A percentile compares a stretch with the other conserved stretches of the same genome.
Conservation (phyloP, 176 grass and related monocot species). For the Elymus sibiricus region DNA sequence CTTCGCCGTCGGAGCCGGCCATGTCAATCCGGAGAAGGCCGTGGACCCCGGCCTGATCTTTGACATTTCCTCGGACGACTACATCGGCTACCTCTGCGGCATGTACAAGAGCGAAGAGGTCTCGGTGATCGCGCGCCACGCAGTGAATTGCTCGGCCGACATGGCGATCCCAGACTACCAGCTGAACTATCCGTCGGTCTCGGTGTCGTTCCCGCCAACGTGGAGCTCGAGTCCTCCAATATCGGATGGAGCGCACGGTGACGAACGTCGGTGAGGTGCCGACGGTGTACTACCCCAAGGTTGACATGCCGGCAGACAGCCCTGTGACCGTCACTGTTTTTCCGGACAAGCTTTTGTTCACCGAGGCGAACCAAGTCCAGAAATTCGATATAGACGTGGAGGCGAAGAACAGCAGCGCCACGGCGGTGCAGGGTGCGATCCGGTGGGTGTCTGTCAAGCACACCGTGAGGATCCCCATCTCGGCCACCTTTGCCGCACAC, state of each 20-base stretch:
- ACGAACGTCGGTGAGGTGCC: neutral
- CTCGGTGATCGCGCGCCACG: neutral
- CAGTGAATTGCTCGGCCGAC: neutral
- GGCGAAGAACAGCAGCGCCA: neutral
- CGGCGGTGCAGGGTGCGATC: conserved; percentile 13
- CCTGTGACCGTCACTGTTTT: neutral
- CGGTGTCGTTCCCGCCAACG: neutral
- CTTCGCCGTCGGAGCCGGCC: conserved; percentile 41
- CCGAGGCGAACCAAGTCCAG: conserved; percentile 8
- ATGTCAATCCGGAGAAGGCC: conserved; percentile 47
- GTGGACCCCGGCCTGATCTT: conserved; percentile 15
- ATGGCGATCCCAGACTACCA: neutral
- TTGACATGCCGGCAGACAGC: neutral
- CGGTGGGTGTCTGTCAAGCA: conserved; percentile 36
- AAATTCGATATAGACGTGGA: conserved; percentile 12
- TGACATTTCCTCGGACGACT: neutral
- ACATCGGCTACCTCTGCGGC: conserved; percentile 1
- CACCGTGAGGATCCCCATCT: conserved; percentile 35
- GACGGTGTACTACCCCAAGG: neutral
- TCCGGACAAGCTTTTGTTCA: neutral
- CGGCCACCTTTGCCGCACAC: neutral
- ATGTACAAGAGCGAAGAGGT: neutral
- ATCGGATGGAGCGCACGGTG: neutral
- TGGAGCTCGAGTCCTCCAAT: neutral
- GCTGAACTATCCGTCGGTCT: neutral